A percentile compares a stretch with the other conserved stretches of the same genome.
These are phyloP conservation scores for Actinidia arguta DNA, from an alignment of 179 eudicot genomes.

Conservation along the genomic window DNA sequence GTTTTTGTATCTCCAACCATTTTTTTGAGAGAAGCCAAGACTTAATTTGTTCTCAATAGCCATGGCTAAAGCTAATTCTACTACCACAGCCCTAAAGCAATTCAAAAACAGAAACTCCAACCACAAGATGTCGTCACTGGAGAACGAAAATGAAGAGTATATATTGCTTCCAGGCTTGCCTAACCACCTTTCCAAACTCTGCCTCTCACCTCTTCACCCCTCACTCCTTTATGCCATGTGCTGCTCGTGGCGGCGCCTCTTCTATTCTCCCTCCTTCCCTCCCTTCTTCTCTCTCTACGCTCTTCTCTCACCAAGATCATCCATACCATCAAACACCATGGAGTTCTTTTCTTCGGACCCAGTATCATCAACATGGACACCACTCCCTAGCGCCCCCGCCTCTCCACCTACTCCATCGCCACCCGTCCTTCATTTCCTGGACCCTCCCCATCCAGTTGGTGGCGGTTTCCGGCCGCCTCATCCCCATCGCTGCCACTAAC, in stretches of 20 bases:
- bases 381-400: slow-evolving; percentile 39
- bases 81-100: slow-evolving; percentile 11
- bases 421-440: slow-evolving; percentile 51
- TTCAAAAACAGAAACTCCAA: not conserved
- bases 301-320: slow-evolving; percentile 22
- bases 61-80: not conserved
- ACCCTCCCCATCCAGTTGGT: slow-evolving; percentile 42
- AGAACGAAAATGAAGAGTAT: not conserved
- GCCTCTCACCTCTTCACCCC: slow-evolving; percentile 40
- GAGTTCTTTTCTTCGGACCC: slow-evolving; percentile 40
- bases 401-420: slow-evolving; percentile 35
- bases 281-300: slow-evolving; percentile 51
- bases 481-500: slow-evolving; percentile 34
- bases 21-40: too few relatives aligned
- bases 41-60: too few relatives aligned
- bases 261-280: slow-evolving; percentile 53
- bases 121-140: not conserved
- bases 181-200: slow-evolving; percentile 42
- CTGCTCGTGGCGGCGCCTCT: slow-evolving; percentile 48
- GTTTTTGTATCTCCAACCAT: too few relatives aligned
- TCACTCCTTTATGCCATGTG: slow-evolving; percentile 41
- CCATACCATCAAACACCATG: slow-evolving; percentile 5
- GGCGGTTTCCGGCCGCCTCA: slow-evolving; percentile 25
- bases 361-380: slow-evolving; percentile 34
- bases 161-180: slow-evolving; percentile 54